Evolutionary conservation across 2,329 filamentous ascomycete genomes (phyloP).

Genomic region (Blastomyces parvus): DNA sequence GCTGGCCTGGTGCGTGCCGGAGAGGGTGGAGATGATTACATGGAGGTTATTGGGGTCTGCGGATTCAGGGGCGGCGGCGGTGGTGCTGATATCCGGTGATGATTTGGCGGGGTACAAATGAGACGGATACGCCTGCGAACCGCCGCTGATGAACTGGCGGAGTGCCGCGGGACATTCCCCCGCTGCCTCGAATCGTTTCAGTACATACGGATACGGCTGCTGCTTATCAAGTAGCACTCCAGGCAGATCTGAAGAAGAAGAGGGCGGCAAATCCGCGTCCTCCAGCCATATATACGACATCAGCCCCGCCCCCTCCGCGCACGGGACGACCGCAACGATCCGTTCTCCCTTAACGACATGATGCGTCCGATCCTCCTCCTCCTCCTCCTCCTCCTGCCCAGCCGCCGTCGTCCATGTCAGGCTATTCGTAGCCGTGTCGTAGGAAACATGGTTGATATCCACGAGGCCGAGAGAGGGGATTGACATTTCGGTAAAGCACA

Average conservation of each 20-base stretch:
- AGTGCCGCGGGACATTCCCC: neutral
- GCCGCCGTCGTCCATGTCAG: neutral
- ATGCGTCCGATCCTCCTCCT: no score
- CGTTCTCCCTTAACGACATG: neutral
- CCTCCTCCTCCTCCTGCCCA: neutral
- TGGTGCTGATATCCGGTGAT: neutral
- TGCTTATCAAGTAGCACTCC: neutral
- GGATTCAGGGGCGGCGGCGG: neutral
- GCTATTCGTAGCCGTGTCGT: neutral
- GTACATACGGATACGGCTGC: neutral
- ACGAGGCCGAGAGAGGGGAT: neutral
- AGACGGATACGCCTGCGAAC: no score
- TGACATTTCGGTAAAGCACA: neutral
- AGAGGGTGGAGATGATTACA: conserved; percentile 57
- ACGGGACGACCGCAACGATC: neutral
- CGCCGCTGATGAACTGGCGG: neutral
- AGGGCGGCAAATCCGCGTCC: neutral
- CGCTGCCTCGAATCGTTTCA: neutral
- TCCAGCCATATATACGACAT: conserved; percentile 3
- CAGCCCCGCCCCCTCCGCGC: neutral
- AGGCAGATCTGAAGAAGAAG: neutral
- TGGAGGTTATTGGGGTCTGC: conserved; percentile 31
- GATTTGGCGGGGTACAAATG: neutral
- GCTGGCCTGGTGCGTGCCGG: conserved; percentile 52
- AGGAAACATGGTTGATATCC: neutral